Evolutionary conservation across 2,329 filamentous ascomycete species (phyloP).

Genomic region (Fusarium sp.): DNA sequence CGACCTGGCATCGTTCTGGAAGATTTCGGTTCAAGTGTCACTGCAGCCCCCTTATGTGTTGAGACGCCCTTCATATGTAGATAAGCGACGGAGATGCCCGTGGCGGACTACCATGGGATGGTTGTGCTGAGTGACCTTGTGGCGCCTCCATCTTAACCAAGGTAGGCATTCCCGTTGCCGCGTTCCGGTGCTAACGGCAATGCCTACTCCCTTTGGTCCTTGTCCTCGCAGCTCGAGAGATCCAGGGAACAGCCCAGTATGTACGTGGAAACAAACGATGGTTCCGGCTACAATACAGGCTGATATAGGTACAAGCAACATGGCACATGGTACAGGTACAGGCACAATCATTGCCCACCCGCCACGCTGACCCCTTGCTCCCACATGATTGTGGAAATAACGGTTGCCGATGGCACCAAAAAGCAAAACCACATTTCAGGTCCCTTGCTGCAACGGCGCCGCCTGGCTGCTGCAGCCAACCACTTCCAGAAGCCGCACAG

Average conservation of each 20-base stretch:
- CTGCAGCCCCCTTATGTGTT: conserved; percentile 25
- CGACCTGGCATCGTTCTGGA: conserved; percentile 37
- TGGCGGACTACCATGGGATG: conserved; percentile 15
- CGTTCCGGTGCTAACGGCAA: conserved; percentile 14
- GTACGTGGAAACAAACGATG: background rate
- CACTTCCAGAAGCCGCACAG: conserved; percentile 28
- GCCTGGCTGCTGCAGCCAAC: conserved; percentile 38
- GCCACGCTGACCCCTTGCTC: background rate
- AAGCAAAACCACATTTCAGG: conserved; percentile 30
- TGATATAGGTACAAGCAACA: background rate
- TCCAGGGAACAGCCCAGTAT: background rate
- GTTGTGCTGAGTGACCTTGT: conserved; percentile 30
- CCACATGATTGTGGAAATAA: conserved; percentile 20
- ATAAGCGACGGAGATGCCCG: conserved; percentile 46
- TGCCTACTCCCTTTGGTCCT: conserved; percentile 23
- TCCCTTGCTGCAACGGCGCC: conserved; percentile 31
- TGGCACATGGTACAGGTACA: background rate
- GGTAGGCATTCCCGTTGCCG: conserved; percentile 6
- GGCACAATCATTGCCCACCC: background rate
- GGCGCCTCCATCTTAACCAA: conserved; percentile 23
- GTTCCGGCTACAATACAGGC: background rate
- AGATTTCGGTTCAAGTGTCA: conserved; percentile 34
- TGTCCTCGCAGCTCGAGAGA: background rate
- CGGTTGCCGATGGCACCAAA: conserved; percentile 20
- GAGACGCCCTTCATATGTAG: conserved; percentile 35